Percentiles rank a stretch among this genome's conserved stretches.
Evolutionary conservation across 1,139 yeast genomes (phyloP).

Genomic region (Candida albicans): DNA sequence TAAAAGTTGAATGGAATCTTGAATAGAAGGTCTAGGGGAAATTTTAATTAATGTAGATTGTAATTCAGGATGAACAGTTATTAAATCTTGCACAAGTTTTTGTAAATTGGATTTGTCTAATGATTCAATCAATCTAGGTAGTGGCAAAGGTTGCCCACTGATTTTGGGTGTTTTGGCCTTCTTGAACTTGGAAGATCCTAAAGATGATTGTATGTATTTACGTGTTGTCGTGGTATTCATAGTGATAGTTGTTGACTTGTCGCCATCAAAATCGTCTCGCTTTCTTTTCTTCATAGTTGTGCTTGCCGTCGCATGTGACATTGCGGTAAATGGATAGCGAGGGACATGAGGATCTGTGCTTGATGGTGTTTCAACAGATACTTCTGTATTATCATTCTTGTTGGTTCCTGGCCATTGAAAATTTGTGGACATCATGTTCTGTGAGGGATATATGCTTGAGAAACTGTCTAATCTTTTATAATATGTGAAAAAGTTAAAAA

Average conservation of each 20-base stretch:
- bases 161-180: conserved; percentile 43
- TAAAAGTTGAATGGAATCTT: conserved; percentile 52
- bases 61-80: conserved; percentile 64
- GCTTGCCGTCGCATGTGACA: conserved; percentile 3
- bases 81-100: conserved; percentile 49
- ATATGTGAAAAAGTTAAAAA: too few relatives aligned
- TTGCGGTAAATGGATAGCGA: conserved; percentile 3
- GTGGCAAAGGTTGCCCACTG: conserved; percentile 54
- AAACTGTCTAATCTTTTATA: too few relatives aligned
- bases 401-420: too few relatives aligned
- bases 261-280: conserved; percentile 3
- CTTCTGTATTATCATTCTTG: too few relatives aligned
- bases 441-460: too few relatives aligned
- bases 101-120: conserved; percentile 59
- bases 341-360: neutral
- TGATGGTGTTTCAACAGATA: neutral
- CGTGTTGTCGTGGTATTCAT: conserved; percentile 3
- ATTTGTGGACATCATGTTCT: too few relatives aligned
- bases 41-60: conserved; percentile 48
- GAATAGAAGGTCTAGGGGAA: conserved; percentile 61
- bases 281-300: conserved; percentile 14
- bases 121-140: conserved; percentile 64
- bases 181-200: conserved; percentile 19
- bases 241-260: neutral
- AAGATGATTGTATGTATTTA: conserved; percentile 1